Base-by-base conservation (phyloP, 2,329 filamentous ascomycete genomes). In the Fonsecaea multimorphosa region DNA sequence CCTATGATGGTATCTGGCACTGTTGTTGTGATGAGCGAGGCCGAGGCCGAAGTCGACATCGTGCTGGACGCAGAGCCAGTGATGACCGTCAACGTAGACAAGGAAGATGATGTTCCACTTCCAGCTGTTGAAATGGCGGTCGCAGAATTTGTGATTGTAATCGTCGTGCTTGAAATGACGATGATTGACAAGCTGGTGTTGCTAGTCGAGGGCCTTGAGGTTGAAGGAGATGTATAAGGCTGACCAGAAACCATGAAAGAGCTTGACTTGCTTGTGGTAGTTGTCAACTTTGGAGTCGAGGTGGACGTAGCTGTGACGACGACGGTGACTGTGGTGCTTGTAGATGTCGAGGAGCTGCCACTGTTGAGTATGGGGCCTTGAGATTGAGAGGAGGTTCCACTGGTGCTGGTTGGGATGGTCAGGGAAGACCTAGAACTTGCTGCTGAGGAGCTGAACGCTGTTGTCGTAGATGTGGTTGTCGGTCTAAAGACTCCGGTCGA, bases 161-260 rank as follows among this genome's bases (percentile, higher is more conserved):
- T 66, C 29, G 66, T 68, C 6, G 68, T 70, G 57, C 68, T 70
- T 19, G 68, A 68, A 22, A 68, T 56, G 29, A 70, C 63, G 32
- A 68, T 66, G 57, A 70, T 66, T 2, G 63, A 64, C 46, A 59
- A 60, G 24, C 46, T 65, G 27, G 60, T 51, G n/a, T 49, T 59
- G 27, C 40, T 31, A 12, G 31, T 58, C 6, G 32, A 31, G 16
- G 64, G 32, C 19, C 31, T 54, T 9, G 57, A 61, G 11, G 31
- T 19, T 49, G 56, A 40, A 1, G 38, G 29, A n/a, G 53, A 58
- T 1, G 52, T 49, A 60, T 67, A 67, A 3, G 51, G 58, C 31
- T 51, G 22, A 31, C 61, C 56, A 16, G 66, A 64, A 5, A 31
- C 12, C 5, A 27, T 2, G 32, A 22, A 29, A 14, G 66, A 61